Conservation (phyloP, 768 basidiomycete genomes). For the Kwoniella shandongensis region DNA sequence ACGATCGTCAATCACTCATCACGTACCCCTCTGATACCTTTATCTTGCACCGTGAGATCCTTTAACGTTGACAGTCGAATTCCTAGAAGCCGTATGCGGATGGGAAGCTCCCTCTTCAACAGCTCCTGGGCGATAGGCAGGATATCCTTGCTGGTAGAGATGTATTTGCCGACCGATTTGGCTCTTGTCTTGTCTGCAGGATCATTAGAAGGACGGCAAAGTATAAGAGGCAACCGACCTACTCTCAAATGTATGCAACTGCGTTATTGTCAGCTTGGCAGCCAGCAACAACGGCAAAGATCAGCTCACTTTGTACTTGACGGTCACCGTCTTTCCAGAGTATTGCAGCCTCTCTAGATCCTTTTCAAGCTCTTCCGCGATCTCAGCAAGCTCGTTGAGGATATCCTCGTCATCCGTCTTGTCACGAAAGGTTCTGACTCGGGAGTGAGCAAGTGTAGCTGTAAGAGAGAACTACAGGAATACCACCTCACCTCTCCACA, state of each 20-base stretch:
- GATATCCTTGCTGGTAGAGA: slow-evolving; percentile 75
- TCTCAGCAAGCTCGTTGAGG: slow-evolving; percentile 71
- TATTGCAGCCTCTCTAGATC: slow-evolving; percentile 80
- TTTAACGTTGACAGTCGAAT: slow-evolving; percentile 84
- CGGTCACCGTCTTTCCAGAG: slow-evolving; percentile 81
- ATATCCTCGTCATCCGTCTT: slow-evolving; percentile 67
- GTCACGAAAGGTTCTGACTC: slow-evolving; percentile 70
- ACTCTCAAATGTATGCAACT: slow-evolving; percentile 81
- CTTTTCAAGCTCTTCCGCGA: slow-evolving; percentile 74
- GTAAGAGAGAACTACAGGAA: background rate
- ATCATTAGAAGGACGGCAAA: background rate
- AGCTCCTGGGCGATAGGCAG: slow-evolving; percentile 80
- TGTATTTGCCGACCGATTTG: slow-evolving; percentile 72
- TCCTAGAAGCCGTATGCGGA: slow-evolving; percentile 81
- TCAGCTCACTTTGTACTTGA: slow-evolving; percentile 72
- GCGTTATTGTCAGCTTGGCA: slow-evolving; percentile 11
- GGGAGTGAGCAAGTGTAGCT: background rate
- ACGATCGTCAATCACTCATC: slow-evolving; percentile 63
- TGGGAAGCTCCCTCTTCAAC: slow-evolving; percentile 73
- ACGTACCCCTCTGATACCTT: slow-evolving; percentile 71
- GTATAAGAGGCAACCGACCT: slow-evolving; percentile 40
- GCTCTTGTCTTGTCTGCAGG: slow-evolving; percentile 63
- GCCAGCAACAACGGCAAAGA: too few relatives aligned
- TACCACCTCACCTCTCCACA: slow-evolving; percentile 67
- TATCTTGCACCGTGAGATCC: slow-evolving; percentile 64